phyloP scores from a whole-genome alignment of 2,329 filamentous ascomycete species.

The Aphanoascus verrucosus region DNA sequence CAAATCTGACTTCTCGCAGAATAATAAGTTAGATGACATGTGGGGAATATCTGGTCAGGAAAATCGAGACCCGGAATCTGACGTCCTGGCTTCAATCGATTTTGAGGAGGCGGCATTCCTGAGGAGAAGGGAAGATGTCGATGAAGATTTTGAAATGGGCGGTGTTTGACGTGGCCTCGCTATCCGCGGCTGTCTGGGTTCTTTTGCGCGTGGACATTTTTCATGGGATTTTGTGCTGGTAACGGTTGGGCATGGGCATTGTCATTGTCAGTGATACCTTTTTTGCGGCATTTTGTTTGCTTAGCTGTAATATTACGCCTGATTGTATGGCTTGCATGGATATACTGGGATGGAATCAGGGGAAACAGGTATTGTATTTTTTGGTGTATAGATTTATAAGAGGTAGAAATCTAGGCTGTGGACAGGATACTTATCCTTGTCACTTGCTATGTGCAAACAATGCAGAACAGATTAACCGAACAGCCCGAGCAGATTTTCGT shows the following conservation, averaged over 20 bases:
- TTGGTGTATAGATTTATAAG: not conserved
- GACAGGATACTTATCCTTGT: not conserved
- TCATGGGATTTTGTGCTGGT: not conserved
- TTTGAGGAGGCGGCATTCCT: conserved; percentile 40
- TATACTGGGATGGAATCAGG: no score
- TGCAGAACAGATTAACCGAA: no score
- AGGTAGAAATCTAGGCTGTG: not conserved
- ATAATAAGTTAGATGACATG: conserved; percentile 11
- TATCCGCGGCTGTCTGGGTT: not conserved
- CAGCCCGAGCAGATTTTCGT: no score
- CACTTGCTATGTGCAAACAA: not conserved
- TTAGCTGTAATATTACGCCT: no score
- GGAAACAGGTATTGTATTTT: no score
- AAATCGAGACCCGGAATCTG: conserved; percentile 11
- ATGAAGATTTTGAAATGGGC: conserved; percentile 29
- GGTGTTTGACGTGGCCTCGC: conserved; percentile 19
- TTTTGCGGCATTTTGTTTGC: not conserved
- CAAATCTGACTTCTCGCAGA: conserved; percentile 5
- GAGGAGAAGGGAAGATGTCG: conserved; percentile 32
- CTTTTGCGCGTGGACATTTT: not conserved
- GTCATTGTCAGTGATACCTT: not conserved
- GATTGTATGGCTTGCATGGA: no score
- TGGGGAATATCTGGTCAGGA: conserved; percentile 10
- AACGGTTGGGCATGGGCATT: not conserved
- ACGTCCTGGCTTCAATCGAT: conserved; percentile 20